Evolutionary conservation across 2,329 filamentous ascomycete species (phyloP).

Genomic region (Trichophyton rubrum): DNA sequence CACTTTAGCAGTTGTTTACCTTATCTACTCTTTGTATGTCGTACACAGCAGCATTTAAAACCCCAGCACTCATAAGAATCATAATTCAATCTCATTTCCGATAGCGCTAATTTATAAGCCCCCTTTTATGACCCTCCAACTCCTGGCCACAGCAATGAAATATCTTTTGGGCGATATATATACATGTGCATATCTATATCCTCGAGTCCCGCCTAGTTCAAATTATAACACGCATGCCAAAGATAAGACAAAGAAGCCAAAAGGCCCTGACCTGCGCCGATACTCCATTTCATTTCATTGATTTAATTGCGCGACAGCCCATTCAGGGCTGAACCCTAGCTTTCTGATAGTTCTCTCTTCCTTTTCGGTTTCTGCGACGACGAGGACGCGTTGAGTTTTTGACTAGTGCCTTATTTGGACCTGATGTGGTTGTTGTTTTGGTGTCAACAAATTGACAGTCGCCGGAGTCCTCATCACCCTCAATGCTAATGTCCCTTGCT

Average conservation of each 20-base stretch:
- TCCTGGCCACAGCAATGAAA: slow-evolving; percentile 3
- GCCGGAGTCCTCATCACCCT: not conserved
- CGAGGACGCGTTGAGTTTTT: slow-evolving; percentile 7
- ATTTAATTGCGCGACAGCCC: not conserved
- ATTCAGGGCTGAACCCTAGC: not conserved
- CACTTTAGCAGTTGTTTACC: no score
- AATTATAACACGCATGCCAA: slow-evolving; percentile 1
- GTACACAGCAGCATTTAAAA: not conserved
- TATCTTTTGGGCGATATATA: slow-evolving; percentile 1
- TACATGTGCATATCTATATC: slow-evolving; percentile 4
- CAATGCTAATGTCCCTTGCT: not conserved
- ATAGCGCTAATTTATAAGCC: not conserved
- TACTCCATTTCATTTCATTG: not conserved
- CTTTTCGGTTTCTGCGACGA: slow-evolving; percentile 9
- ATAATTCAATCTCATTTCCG: not conserved
- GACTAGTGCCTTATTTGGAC: not conserved
- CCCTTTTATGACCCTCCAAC: slow-evolving; percentile 1
- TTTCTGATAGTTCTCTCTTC: not conserved
- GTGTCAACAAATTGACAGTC: not conserved
- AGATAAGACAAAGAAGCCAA: not conserved
- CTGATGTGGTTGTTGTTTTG: not conserved
- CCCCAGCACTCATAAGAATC: not conserved
- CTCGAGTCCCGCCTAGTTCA: slow-evolving; percentile 1
- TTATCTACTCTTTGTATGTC: no score
- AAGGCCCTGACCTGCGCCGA: not conserved